These are phyloP conservation scores for Aurantiochytrium sp. DNA, from an alignment of 108 stramenopile species.

Conservation along the genomic window DNA sequence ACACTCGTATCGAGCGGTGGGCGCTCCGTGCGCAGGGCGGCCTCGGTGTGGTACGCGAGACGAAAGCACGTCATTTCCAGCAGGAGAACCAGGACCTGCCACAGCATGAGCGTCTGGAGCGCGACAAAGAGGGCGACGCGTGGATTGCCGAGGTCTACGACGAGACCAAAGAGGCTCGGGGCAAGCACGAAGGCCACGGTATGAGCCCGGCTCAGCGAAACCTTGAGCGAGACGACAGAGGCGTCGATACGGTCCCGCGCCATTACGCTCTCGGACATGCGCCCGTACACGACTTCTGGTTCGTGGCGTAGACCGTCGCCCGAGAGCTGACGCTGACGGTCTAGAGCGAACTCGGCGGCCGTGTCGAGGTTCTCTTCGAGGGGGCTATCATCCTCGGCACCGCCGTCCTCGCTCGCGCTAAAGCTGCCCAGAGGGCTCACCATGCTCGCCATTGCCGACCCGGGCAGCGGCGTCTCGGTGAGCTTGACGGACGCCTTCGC, in stretches of 20 bases:
- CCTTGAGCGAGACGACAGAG: not conserved
- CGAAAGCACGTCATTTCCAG: not conserved
- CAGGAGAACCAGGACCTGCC: not conserved
- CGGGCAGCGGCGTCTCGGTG: too few relatives aligned
- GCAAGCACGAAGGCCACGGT: not conserved
- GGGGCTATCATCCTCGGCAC: not conserved
- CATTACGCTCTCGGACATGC: not conserved
- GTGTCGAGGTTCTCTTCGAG: too few relatives aligned
- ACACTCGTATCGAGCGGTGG: not conserved
- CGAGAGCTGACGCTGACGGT: not conserved
- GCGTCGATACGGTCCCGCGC: not conserved
- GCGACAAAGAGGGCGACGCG: not conserved
- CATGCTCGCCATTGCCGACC: too few relatives aligned
- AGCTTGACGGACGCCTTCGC: too few relatives aligned
- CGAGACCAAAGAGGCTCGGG: not conserved
- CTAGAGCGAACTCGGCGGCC: too few relatives aligned
- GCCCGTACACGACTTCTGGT: not conserved
- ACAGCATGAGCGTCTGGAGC: not conserved
- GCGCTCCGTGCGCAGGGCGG: not conserved
- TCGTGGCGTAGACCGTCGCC: not conserved
- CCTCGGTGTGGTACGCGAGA: slow-evolving; percentile 12
- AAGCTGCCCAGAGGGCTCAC: not conserved
- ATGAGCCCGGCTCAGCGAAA: not conserved
- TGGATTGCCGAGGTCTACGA: not conserved
- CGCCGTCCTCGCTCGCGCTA: not conserved